Percentiles rank a stretch among this genome's conserved stretches.
Evolutionary conservation across 192 early-diverging fungal genomes (phyloP).

Genomic region (Rhizophagus clarus): DNA sequence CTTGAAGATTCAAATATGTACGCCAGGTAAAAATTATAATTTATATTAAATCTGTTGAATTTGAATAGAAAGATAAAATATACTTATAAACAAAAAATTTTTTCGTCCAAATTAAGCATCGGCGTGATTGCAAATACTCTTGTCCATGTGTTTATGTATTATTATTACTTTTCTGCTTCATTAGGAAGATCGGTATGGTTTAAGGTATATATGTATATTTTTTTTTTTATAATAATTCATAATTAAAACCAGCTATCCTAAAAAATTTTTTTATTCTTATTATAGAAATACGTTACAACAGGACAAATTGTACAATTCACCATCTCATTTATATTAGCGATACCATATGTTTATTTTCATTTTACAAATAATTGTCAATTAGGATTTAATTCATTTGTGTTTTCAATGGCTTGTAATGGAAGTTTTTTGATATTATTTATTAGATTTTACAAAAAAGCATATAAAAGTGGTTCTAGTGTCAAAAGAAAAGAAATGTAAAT

Average conservation of each 20-base stretch:
- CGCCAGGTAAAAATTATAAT: constrained; percentile 31
- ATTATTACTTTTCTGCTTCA: constrained; percentile 48
- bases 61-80: constrained; percentile 1
- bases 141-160: constrained; percentile 58
- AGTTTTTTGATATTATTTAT: constrained; percentile 50
- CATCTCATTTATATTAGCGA: constrained; percentile 41
- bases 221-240: background rate
- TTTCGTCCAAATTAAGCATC: background rate
- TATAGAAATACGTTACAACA: constrained; percentile 47
- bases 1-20: constrained; percentile 46
- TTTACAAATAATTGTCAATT: constrained; percentile 36
- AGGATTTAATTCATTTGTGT: constrained; percentile 40
- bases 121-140: constrained; percentile 52
- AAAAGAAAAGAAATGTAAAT: background rate
- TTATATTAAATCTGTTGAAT: background rate
- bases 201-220: constrained; percentile 43
- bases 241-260: no score
- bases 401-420: constrained; percentile 45
- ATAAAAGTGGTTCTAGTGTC: background rate
- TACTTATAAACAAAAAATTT: background rate
- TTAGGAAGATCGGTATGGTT: constrained; percentile 51
- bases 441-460: constrained; percentile 45
- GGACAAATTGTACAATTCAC: constrained; percentile 56
- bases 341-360: constrained; percentile 52
- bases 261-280: no score